A percentile compares a stretch with the other conserved stretches of the same genome.
Evolutionary conservation across 768 basidiomycete genomes (phyloP).

Genomic region (Polyporus arcularius): DNA sequence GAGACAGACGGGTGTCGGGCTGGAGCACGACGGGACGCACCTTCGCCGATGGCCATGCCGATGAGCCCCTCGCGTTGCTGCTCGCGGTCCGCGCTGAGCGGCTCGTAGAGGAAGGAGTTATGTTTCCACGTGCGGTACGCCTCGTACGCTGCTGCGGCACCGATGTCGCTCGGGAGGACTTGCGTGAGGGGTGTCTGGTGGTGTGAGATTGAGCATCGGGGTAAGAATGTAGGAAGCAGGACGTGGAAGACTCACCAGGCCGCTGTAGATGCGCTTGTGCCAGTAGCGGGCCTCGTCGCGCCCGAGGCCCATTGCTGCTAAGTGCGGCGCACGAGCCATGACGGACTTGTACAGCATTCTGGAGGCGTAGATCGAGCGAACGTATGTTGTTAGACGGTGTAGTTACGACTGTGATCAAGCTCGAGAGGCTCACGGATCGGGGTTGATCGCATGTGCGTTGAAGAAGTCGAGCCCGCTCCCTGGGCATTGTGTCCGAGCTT

Average conservation of each 20-base stretch:
- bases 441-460: slow-evolving; percentile 56
- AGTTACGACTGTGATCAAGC: background rate
- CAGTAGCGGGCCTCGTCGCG: slow-evolving; percentile 61
- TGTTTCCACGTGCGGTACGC: slow-evolving; percentile 70
- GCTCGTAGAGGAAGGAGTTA: slow-evolving; percentile 47
- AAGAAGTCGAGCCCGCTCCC: slow-evolving; percentile 67
- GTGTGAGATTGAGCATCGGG: background rate
- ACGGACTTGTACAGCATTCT: slow-evolving; percentile 40
- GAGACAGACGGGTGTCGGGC: too few species aligned
- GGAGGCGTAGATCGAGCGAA: slow-evolving; percentile 15
- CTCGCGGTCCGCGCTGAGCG: slow-evolving; percentile 55
- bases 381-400: background rate
- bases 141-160: slow-evolving; percentile 78
- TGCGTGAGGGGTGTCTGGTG: slow-evolving; percentile 42
- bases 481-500: slow-evolving; percentile 25
- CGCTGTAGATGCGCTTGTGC: slow-evolving; percentile 69
- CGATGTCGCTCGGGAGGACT: slow-evolving; percentile 62
- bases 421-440: slow-evolving; percentile 51
- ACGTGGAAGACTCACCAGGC: slow-evolving; percentile 40
- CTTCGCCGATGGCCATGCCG: slow-evolving; percentile 72
- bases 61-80: slow-evolving; percentile 66
- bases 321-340: slow-evolving; percentile 31
- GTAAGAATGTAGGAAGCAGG: background rate
- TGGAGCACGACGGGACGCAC: slow-evolving; percentile 32
- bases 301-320: slow-evolving; percentile 44